Evolutionary conservation across 805 yeast genomes (phyloP), one percentile per base, ranked within the genome.

Genomic region (Tetrapisispora arboricola): DNA sequence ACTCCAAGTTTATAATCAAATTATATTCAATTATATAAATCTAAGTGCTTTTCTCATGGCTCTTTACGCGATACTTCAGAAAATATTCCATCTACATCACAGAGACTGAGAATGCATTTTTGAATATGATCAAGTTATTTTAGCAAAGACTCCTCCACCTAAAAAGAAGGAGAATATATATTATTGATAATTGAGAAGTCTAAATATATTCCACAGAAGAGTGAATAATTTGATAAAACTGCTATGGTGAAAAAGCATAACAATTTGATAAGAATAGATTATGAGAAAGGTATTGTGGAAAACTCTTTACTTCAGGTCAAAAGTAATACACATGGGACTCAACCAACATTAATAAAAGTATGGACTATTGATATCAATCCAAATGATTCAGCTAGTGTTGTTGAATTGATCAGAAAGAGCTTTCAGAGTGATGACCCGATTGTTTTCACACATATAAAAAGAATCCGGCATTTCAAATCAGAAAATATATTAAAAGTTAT

Each of bases 341-440:
- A 43, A 6, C 57, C 66, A 13, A 44, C 49, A 2, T 47, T 61
- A n/a, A 53, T 62, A 1, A 42, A 53, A 1, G 75, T 68, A 2
- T 76, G 81, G 81, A 57, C 68, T 25, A 67, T 76, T 38, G 64
- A 61, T 19, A 66, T 76, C 15, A 42, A 49, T 1, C 71, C 79
- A 2, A 49, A 38, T 34, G 49, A 54, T 17, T 65, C 70, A 13
- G 47, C 55, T 44, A 11, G 25, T 41, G 40, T 51, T 37, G 28
- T 60, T 22, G 54, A 56, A 19, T 44, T 60, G 16, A 51, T 64
- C 13, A 53, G 61, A 28, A 49, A 48, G 13, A 40, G 45, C 24
- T 42, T 53, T 15, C 59, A 56, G 36, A 46, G 43, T 6, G 13
- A 46, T 11, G 64, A 60, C 33, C 62, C 63, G 3, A 34, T 58